Conservation (phyloP, 768 basidiomycete species). For the Hirschioporus abietinus region DNA sequence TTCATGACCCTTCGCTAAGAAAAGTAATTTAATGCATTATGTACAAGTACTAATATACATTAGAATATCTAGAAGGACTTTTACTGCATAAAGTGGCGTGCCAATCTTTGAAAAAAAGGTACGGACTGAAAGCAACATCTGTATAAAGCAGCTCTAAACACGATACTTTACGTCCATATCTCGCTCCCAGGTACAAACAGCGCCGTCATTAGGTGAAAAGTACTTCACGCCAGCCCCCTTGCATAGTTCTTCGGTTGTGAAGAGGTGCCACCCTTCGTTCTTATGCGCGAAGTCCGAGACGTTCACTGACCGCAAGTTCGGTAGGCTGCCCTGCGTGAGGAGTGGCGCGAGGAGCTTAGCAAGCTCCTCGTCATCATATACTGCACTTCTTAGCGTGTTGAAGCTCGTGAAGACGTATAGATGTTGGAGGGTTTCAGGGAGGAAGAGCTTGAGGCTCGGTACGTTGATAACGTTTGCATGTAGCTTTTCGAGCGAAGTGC, state of each 20-base stretch:
- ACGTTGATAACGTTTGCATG: background rate
- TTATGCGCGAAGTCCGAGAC: no score
- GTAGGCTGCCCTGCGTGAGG: background rate
- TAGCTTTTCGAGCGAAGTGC: background rate
- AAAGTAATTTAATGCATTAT: background rate
- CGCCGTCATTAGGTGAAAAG: background rate
- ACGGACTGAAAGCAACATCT: background rate
- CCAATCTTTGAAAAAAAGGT: background rate
- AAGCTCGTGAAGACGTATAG: background rate
- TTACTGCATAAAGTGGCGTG: background rate
- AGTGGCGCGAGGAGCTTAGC: background rate
- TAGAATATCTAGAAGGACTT: background rate
- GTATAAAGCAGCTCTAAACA: background rate
- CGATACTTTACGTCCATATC: background rate
- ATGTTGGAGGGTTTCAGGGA: background rate
- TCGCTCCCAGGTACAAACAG: background rate
- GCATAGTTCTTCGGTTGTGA: background rate
- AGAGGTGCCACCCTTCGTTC: background rate
- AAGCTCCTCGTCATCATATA: background rate
- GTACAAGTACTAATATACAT: background rate
- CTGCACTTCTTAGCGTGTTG: background rate
- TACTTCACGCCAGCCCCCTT: background rate
- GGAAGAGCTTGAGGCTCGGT: background rate
- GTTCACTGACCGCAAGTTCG: no score
- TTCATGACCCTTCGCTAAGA: slow-evolving; percentile 12